These are phyloP conservation scores for Cryphonectria naterciae DNA, from an alignment of 2,329 filamentous ascomycete species.

Conservation along the genomic window DNA sequence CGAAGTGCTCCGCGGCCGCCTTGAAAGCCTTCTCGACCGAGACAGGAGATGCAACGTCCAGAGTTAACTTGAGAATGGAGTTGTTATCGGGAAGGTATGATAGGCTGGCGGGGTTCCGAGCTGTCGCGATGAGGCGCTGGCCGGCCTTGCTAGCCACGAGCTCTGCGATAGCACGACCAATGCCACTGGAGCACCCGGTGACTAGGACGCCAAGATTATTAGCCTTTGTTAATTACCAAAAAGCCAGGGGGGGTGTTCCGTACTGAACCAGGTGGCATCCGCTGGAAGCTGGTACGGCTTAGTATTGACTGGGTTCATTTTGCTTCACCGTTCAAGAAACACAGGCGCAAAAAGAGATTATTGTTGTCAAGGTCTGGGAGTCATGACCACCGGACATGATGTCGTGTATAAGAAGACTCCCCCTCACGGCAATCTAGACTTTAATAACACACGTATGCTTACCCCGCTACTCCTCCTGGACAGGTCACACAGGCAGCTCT, in stretches of 20 bases:
- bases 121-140: conserved; percentile 52
- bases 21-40: conserved; percentile 44
- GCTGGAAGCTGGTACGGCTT: conserved; percentile 39
- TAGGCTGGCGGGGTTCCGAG: conserved; percentile 48
- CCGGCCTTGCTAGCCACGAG: conserved; percentile 43
- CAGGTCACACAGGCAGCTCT: not conserved
- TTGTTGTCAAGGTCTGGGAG: not conserved
- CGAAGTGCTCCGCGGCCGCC: conserved; percentile 39
- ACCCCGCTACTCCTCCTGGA: not conserved
- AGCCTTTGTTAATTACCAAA: not conserved
- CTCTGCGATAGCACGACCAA: conserved; percentile 46
- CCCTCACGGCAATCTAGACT: not conserved
- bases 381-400: not conserved
- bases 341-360: not conserved
- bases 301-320: conserved; percentile 16
- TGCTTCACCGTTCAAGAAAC: not conserved
- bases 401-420: not conserved
- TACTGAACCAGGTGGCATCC: conserved; percentile 46
- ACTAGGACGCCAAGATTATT: conserved; percentile 37
- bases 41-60: conserved; percentile 50
- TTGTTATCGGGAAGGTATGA: conserved; percentile 43
- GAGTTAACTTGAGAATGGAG: conserved; percentile 47
- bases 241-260: conserved; percentile 26
- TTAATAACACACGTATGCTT: not conserved
- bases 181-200: conserved; percentile 54